Percentiles rank a stretch among this genome's conserved stretches.
Conservation (phyloP, 2,329 filamentous ascomycete genomes). For the Ceratocystis papillata region DNA sequence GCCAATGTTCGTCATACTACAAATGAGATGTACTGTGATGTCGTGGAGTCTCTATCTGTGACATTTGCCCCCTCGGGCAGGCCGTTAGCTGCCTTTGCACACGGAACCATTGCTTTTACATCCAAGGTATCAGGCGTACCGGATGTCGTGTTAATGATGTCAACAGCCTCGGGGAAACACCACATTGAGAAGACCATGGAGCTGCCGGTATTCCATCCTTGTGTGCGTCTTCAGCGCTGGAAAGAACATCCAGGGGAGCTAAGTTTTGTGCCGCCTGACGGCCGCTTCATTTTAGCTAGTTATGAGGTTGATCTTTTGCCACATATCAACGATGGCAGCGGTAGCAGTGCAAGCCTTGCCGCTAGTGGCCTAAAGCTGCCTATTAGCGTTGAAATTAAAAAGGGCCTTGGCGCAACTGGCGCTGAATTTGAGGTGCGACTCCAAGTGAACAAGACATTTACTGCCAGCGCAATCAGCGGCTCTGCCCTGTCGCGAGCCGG, state of each 20-base stretch:
- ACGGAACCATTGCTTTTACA: constrained; percentile 89
- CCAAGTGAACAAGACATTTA: constrained; percentile 56
- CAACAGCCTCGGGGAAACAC: constrained; percentile 69
- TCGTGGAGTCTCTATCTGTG: constrained; percentile 80
- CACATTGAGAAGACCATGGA: constrained; percentile 66
- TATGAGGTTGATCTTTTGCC: constrained; percentile 90
- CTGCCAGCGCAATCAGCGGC: constrained; percentile 29
- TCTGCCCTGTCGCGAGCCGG: constrained; percentile 29
- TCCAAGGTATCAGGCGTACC: constrained; percentile 90
- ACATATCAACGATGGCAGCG: constrained; percentile 39
- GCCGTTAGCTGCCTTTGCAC: constrained; percentile 73
- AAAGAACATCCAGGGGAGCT: constrained; percentile 77
- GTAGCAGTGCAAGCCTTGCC: constrained; percentile 44
- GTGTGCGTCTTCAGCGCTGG: constrained; percentile 84
- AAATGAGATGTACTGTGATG: constrained; percentile 93
- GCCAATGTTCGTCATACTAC: constrained; percentile 90
- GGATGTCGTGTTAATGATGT: constrained; percentile 72
- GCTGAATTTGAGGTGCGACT: constrained; percentile 83
- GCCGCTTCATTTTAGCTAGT: constrained; percentile 81
- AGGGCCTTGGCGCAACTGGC: constrained; percentile 61
- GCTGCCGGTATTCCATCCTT: constrained; percentile 90
- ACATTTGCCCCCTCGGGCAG: constrained; percentile 84
- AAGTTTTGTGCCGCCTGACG: constrained; percentile 93
- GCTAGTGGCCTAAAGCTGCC: constrained; percentile 65
- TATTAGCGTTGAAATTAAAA: constrained; percentile 69